Evolutionary conservation across 2,329 filamentous ascomycete genomes (phyloP), one percentile per base, ranked within the genome.

Genomic region (Ascochyta rabiei): DNA sequence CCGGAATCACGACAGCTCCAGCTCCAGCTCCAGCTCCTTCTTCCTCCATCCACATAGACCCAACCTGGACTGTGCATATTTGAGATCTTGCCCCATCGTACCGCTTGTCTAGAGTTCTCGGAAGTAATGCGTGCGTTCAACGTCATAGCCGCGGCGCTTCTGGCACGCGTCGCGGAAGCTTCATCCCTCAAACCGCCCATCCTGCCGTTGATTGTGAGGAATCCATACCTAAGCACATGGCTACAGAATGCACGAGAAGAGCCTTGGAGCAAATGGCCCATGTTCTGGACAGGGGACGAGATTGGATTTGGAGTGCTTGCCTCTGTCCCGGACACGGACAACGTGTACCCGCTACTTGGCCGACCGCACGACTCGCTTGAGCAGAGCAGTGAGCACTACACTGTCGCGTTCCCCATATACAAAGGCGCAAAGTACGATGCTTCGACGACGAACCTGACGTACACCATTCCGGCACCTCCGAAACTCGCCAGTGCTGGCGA

Each of bases 211-310:
- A 76, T 81, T 53, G 80, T 82, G 40, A 75, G 80, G 52, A 82
- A 79, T 54, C 80, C 80, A 15, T 82, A 82, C 63, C 69, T 82
- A 49, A 81, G 78, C 51, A 80, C 79, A 66, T 83, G 74, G 81
- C 78, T 91, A 52, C 80, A 81, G 42, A 82, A 84, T 73, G 89
- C 90, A 35, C 83, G 91, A 62, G 83, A 88, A 51, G 82, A 82
- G 40, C 91, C 91, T 2, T 96, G 91, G 91, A 83, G 86, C 48
- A 84, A 85, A 76, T 96, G 91, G 91, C 91, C 91, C 21, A 93
- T 93, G 73, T 92, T 93, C 73, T 93, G 87, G 81, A 90, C 88
- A 6, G 89, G 89, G 30, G 80, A 86, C 66, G 82, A 88, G 77
- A 74, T 89, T 51, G 87, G 87, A 38, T 82, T 89, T 60, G 82